Evolutionary conservation across 148 eudicot genomes (phyloP).

Genomic region (Silene uniflora): DNA sequence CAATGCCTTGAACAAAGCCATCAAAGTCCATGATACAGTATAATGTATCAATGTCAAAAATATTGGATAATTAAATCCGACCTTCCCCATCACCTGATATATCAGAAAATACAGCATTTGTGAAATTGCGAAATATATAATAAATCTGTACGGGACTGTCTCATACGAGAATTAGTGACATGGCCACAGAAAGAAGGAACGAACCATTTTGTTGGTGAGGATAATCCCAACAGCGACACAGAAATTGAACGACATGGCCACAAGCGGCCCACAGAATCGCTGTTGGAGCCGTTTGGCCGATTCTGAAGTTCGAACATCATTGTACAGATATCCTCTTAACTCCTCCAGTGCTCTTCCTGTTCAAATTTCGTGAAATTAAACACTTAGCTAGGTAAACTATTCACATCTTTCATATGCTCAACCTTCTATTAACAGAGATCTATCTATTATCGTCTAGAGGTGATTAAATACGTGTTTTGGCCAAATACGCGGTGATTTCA

Average conservation of each 20-base stretch:
- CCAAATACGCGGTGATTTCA: too few species aligned
- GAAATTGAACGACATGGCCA: slow-evolving; percentile 84
- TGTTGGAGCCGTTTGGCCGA: slow-evolving; percentile 81
- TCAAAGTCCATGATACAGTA: slow-evolving; percentile 58
- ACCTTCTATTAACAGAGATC: too few species aligned
- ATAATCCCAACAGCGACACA: slow-evolving; percentile 78
- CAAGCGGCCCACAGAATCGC: slow-evolving; percentile 73
- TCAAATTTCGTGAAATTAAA: background rate
- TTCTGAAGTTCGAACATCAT: slow-evolving; percentile 73
- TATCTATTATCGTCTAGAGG: too few species aligned
- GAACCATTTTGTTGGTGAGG: slow-evolving; percentile 65
- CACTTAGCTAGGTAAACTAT: too few species aligned
- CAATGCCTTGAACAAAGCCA: slow-evolving; percentile 67
- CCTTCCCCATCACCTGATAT: slow-evolving; percentile 83
- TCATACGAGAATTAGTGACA: too few species aligned
- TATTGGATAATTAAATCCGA: slow-evolving; percentile 81
- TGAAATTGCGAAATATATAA: too few species aligned
- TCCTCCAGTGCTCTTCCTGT: slow-evolving; percentile 85
- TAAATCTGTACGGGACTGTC: too few species aligned
- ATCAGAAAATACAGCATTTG: too few species aligned
- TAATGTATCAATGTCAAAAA: slow-evolving; percentile 82
- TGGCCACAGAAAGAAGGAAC: background rate
- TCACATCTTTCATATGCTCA: too few species aligned
- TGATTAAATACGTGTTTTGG: too few species aligned
- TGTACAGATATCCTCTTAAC: slow-evolving; percentile 65